Evolutionary conservation across 495 filamentous ascomycete genomes (phyloP), one percentile per base, ranked within the genome.

Genomic region (Lophiotrema nucula): DNA sequence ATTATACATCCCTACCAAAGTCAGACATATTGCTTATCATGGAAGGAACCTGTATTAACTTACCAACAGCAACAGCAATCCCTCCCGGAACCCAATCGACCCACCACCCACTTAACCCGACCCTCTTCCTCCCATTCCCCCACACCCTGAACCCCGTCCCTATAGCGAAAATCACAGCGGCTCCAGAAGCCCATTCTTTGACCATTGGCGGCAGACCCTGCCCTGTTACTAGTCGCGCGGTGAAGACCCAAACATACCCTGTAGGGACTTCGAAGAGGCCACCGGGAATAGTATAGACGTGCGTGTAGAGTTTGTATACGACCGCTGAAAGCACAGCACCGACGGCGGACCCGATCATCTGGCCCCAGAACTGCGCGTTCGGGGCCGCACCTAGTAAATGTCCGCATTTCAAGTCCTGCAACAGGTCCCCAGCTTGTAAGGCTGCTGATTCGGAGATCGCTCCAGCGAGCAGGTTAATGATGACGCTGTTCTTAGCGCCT

Each of bases 371-470:
- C 65, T 99, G 93, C 0, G 95, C 95, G 51, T 87, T 92, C 13
- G 95, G 93, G 11, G 90, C 83, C 8, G 93, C 93, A 13, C 91
- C 90, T 2, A 99, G 79, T 0, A 99, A 75, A 72, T 99, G 90
- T 3, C 93, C 93, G 0, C 93, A 96, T 71, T 99, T 99, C 27
- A 99, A 81, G 68, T 99, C 93, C 65, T 99, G 93, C 88, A 99
- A 91, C 68, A 99, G 84, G 69, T 99, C 93, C 12, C 93, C 93
- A 2, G 93, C 95, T 74, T 99, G 95, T 27, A 96, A 77, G 5
- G 93, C 93, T 21, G 92, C 93, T 46, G 90, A 86, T 67, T 89
- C 84, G 33, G 83, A 83, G 26, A 97, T 88, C 0, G 92, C 95
- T n/a, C 93, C 93, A 0, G 90, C 93, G 10, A 99, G 81, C 11